phyloP scores from a whole-genome alignment of 2,329 filamentous ascomycete species.

The Scedosporium minutisporum region DNA sequence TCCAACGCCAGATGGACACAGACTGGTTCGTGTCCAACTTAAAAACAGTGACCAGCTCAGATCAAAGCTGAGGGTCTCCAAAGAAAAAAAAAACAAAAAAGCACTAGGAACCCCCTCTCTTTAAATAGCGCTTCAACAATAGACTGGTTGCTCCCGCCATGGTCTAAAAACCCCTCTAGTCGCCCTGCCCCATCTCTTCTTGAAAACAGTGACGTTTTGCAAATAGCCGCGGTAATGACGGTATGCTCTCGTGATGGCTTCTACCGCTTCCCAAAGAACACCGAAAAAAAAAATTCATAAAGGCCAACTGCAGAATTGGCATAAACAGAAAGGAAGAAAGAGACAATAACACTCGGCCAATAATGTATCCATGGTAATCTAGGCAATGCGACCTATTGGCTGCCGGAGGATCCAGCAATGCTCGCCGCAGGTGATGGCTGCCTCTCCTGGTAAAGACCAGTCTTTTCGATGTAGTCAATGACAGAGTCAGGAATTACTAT shows the following conservation, averaged over 20 bases:
- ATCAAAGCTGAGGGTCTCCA: background rate
- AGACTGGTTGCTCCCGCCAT: background rate
- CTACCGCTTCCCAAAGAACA: conserved; percentile 1
- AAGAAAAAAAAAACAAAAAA: no score
- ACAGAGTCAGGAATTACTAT: conserved; percentile 54
- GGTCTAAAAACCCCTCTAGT: background rate
- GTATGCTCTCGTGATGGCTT: background rate
- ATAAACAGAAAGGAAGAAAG: background rate
- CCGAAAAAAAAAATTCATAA: background rate
- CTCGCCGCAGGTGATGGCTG: background rate
- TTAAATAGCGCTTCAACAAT: background rate
- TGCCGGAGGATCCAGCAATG: background rate
- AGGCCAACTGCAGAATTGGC: background rate
- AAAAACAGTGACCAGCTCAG: background rate
- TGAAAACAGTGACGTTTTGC: background rate
- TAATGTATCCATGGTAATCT: background rate
- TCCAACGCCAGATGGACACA: background rate
- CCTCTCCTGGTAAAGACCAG: conserved; percentile 51
- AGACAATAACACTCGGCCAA: background rate
- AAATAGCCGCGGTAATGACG: background rate
- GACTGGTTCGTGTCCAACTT: background rate
- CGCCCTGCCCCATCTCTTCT: background rate
- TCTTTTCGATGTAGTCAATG: conserved; percentile 62
- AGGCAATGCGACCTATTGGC: background rate
- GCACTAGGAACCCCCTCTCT: background rate